Conservation (phyloP, 1,284 basidiomycete genomes). For the Boletus sp. region DNA sequence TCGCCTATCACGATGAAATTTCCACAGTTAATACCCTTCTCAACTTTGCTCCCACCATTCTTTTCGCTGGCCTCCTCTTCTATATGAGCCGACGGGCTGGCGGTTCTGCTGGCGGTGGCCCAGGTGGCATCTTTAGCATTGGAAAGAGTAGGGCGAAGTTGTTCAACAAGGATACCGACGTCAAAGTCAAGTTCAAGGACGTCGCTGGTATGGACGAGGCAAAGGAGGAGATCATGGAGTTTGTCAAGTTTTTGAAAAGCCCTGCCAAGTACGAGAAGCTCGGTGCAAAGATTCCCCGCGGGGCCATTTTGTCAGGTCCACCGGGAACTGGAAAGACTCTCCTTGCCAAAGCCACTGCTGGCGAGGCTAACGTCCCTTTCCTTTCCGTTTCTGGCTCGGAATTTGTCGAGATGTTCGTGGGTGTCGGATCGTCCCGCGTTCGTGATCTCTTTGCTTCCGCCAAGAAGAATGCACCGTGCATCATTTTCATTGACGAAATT, state of each 20-base stretch:
- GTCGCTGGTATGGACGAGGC: conserved; percentile 99
- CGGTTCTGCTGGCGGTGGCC: conserved; percentile 54
- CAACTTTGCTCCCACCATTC: conserved; percentile 91
- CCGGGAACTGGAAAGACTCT: conserved; percentile 99
- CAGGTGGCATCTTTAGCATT: conserved; percentile 94
- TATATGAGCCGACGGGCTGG: conserved; percentile 85
- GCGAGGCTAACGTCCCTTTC: conserved; percentile 97
- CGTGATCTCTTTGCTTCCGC: conserved; percentile 96
- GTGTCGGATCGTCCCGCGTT: conserved; percentile 96
- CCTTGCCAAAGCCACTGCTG: conserved; percentile 96
- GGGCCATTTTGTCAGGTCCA: conserved; percentile 96
- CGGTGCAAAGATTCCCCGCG: conserved; percentile 97
- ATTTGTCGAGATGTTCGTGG: conserved; percentile 99
- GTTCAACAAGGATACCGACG: conserved; percentile 97
- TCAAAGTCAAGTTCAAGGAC: conserved; percentile 92
- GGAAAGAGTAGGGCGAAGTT: conserved; percentile 94
- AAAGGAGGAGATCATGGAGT: conserved; percentile 99
- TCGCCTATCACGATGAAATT: conserved; percentile 95
- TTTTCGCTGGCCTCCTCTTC: conserved; percentile 87
- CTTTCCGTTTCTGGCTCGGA: conserved; percentile 98
- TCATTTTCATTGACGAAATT: conserved; percentile 98
- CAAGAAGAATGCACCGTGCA: conserved; percentile 96
- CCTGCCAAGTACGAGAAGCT: conserved; percentile 92
- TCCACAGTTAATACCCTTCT: conserved; percentile 80
- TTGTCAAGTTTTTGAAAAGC: conserved; percentile 98